Percentiles rank a stretch among this genome's conserved stretches.
These are phyloP conservation scores for Penicillium samsonianum DNA, from an alignment of 495 filamentous ascomycete species.

Conservation along the genomic window DNA sequence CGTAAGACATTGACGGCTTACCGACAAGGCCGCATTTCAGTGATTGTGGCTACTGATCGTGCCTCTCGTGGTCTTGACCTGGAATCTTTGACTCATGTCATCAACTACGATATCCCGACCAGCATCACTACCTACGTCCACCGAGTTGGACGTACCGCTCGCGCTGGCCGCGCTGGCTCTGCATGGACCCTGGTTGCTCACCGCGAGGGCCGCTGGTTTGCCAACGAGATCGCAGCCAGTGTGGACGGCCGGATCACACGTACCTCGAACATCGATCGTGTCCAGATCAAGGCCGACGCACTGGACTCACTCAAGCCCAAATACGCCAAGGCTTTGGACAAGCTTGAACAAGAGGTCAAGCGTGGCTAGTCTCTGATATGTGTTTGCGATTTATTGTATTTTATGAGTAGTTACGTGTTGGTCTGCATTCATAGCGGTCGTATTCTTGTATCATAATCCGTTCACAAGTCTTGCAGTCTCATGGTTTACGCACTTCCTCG, in stretches of 20 bases:
- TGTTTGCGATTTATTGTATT: slow-evolving; percentile 7
- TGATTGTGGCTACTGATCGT: slow-evolving; percentile 88
- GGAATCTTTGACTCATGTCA: slow-evolving; percentile 71
- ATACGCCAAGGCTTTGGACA: slow-evolving; percentile 62
- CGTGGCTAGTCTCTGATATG: slow-evolving; percentile 1
- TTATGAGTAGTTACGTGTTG: slow-evolving; percentile 6
- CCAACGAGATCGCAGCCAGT: slow-evolving; percentile 66
- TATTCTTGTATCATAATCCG: slow-evolving; percentile 9
- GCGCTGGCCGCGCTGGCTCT: slow-evolving; percentile 72
- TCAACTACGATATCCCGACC: slow-evolving; percentile 92
- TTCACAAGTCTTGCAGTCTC: slow-evolving; percentile 1
- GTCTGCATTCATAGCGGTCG: slow-evolving; percentile 11
- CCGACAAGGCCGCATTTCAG: slow-evolving; percentile 59
- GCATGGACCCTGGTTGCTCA: slow-evolving; percentile 83
- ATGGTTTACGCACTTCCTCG: background rate
- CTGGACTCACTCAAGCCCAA: slow-evolving; percentile 51
- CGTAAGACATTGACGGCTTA: slow-evolving; percentile 67
- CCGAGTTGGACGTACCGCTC: slow-evolving; percentile 86
- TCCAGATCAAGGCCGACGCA: slow-evolving; percentile 45
- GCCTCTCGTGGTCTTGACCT: slow-evolving; percentile 93
- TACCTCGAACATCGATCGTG: slow-evolving; percentile 41
- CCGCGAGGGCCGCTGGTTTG: slow-evolving; percentile 83
- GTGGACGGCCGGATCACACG: slow-evolving; percentile 47
- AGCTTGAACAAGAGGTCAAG: slow-evolving; percentile 47
- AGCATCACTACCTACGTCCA: slow-evolving; percentile 84